phyloP scores from a whole-genome alignment of 2,329 filamentous ascomycete genomes.

The Verruconis gallopava region DNA sequence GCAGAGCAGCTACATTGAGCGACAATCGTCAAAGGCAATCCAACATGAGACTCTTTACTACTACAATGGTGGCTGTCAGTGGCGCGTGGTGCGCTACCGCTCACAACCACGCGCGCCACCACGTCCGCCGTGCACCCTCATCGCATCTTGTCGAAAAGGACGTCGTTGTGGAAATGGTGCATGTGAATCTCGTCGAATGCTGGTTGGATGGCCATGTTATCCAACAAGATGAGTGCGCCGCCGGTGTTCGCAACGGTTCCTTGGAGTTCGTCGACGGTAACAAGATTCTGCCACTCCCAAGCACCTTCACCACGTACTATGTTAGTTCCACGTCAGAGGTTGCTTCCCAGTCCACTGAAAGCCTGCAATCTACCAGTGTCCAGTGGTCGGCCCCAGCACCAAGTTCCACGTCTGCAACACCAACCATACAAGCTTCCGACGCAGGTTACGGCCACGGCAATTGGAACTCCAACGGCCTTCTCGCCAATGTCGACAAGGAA shows the following conservation, averaged over 20 bases:
- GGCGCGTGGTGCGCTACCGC: not conserved
- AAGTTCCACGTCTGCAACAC: not conserved
- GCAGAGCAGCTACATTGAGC: too few relatives aligned
- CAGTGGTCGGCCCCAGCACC: not conserved
- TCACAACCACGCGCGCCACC: not conserved
- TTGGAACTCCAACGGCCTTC: constrained; percentile 8
- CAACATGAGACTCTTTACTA: not conserved
- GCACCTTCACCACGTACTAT: constrained; percentile 9
- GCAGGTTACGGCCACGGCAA: not conserved
- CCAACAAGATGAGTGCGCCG: constrained; percentile 49
- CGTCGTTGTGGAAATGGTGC: constrained; percentile 43
- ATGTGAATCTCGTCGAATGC: constrained; percentile 49
- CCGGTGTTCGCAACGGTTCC: constrained; percentile 57
- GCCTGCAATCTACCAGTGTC: too few relatives aligned
- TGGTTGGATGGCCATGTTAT: constrained; percentile 54
- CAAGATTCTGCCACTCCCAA: not conserved
- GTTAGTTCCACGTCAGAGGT: constrained; percentile 2
- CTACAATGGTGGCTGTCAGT: not conserved
- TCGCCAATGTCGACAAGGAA: constrained; percentile 34
- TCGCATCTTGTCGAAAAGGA: constrained; percentile 11
- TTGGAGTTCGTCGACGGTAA: constrained; percentile 48
- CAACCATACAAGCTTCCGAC: not conserved
- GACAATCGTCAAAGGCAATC: too few relatives aligned
- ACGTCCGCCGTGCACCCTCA: not conserved
- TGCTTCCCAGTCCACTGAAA: too few relatives aligned